Evolutionary conservation across 108 stramenopile species (phyloP).

Genomic region (Stephanodiscus minutulus): DNA sequence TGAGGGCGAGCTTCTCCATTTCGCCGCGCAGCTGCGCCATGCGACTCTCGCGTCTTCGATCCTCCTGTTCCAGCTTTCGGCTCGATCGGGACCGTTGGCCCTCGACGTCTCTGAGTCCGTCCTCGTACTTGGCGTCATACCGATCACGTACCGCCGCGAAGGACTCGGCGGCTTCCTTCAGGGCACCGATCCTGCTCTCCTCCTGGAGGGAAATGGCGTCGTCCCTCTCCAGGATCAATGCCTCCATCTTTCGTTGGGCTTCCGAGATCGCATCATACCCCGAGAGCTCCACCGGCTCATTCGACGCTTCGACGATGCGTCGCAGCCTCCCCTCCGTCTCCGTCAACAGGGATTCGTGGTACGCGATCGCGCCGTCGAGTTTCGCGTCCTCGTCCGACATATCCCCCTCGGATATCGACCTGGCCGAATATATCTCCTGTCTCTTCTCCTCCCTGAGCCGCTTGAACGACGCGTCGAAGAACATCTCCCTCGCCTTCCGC

Average conservation of each 20-base stretch:
- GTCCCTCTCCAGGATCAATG: slow-evolving; percentile 30
- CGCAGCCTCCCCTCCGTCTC: slow-evolving; percentile 24
- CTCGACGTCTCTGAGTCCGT: slow-evolving; percentile 22
- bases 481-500: slow-evolving; percentile 34
- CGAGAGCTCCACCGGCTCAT: slow-evolving; percentile 23
- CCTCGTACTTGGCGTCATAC: slow-evolving; percentile 40
- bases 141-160: slow-evolving; percentile 19
- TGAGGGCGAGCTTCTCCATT: slow-evolving; percentile 22
- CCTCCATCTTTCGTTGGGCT: slow-evolving; percentile 24
- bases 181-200: slow-evolving; percentile 5
- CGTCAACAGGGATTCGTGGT: slow-evolving; percentile 17
- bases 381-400: slow-evolving; percentile 6
- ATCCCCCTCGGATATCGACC: slow-evolving; percentile 12
- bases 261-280: slow-evolving; percentile 17
- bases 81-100: slow-evolving; percentile 11
- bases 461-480: slow-evolving; percentile 21
- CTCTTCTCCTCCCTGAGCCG: slow-evolving; percentile 2
- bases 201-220: slow-evolving; percentile 23
- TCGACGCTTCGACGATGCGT: slow-evolving; percentile 15
- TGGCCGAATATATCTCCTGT: slow-evolving; percentile 10
- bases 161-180: slow-evolving; percentile 15
- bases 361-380: slow-evolving; percentile 13
- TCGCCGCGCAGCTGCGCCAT: slow-evolving; percentile 14
- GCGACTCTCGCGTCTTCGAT: slow-evolving; percentile 18
- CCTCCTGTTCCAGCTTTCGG: slow-evolving; percentile 23